Percentiles rank a stretch among this genome's conserved stretches.
Evolutionary conservation across 768 basidiomycete genomes (phyloP).

Genomic region (Tylopilus felleus): DNA sequence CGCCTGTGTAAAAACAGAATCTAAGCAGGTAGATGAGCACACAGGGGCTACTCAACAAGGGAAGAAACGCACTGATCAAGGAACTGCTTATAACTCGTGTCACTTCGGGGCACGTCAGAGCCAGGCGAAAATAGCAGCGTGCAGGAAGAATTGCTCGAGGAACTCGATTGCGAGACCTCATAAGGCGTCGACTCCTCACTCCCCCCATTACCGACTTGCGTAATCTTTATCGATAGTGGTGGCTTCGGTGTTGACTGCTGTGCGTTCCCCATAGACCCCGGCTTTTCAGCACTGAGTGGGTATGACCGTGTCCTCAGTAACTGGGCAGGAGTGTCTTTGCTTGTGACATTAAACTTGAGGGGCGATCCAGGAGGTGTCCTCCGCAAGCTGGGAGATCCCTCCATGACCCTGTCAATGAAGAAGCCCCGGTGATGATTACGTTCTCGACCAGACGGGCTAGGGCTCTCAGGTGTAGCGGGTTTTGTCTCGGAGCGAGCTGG

Average conservation of each 20-base stretch:
- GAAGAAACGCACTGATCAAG: constrained; percentile 53
- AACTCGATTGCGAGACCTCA: constrained; percentile 40
- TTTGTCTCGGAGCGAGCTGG: constrained; percentile 12
- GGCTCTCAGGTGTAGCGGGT: constrained; percentile 3
- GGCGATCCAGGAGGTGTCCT: constrained; percentile 52
- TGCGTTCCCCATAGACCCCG: constrained; percentile 7
- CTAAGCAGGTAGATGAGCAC: constrained; percentile 35
- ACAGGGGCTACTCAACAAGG: not conserved
- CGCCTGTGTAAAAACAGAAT: constrained; percentile 80
- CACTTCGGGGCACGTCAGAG: constrained; percentile 22
- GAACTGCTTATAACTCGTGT: constrained; percentile 57
- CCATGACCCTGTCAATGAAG: constrained; percentile 46
- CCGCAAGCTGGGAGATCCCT: constrained; percentile 33
- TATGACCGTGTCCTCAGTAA: constrained; percentile 38
- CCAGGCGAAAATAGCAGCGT: constrained; percentile 43
- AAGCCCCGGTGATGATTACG: constrained; percentile 61
- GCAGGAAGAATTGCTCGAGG: constrained; percentile 44
- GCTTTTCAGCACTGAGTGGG: constrained; percentile 21
- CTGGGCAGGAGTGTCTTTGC: constrained; percentile 22
- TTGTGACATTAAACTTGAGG: constrained; percentile 19
- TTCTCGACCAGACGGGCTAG: constrained; percentile 13
- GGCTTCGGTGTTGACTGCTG: constrained; percentile 7
- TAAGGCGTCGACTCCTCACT: constrained; percentile 47
- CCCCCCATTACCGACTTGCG: constrained; percentile 15
- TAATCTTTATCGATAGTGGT: constrained; percentile 12